These are phyloP conservation scores for Hsuehochloa calcarea DNA, from an alignment of 176 grass and related monocot genomes.

Conservation along the genomic window DNA sequence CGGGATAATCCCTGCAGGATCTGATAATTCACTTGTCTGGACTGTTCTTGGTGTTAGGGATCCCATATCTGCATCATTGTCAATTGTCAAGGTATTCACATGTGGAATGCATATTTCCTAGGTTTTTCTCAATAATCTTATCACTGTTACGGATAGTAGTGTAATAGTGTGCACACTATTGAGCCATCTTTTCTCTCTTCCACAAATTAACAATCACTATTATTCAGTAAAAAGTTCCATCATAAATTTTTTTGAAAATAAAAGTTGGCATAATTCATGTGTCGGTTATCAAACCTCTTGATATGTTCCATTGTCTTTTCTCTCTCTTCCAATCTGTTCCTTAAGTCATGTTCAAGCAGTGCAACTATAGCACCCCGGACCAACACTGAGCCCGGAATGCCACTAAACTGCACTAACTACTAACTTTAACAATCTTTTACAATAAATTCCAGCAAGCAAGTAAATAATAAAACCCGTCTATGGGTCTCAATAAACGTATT, in stretches of 20 bases:
- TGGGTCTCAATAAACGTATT: no score
- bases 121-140: not conserved
- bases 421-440: no score
- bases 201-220: not conserved
- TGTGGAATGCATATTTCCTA: not conserved
- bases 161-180: no score
- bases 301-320: not conserved
- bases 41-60: slow-evolving; percentile 62
- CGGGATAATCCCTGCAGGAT: slow-evolving; percentile 66
- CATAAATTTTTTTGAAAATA: not conserved
- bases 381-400: no score
- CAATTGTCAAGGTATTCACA: slow-evolving; percentile 50
- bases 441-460: no score
- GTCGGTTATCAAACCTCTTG: not conserved
- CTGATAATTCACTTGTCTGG: slow-evolving; percentile 71
- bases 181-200: no score
- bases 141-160: not conserved
- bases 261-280: not conserved
- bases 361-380: not conserved
- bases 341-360: not conserved
- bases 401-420: no score
- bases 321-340: not conserved
- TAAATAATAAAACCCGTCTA: no score
- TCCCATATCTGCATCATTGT: slow-evolving; percentile 57
- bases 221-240: not conserved